These are phyloP conservation scores for Colletotrichum sp. DNA, from an alignment of 2,329 filamentous ascomycete genomes.

Conservation along the genomic window DNA sequence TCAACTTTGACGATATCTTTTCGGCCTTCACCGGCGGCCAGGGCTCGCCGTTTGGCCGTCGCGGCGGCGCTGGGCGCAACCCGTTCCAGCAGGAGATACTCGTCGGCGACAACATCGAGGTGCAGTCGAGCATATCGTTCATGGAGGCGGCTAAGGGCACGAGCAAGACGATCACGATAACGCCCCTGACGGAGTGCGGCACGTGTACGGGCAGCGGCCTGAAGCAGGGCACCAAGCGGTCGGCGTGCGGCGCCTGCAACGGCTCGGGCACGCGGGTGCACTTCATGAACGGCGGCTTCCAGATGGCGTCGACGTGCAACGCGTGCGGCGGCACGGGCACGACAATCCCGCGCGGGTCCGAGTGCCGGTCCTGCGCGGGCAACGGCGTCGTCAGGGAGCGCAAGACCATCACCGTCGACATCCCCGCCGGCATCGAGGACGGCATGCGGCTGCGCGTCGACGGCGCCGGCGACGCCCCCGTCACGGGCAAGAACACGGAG, in stretches of 20 bases:
- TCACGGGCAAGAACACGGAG: constrained; percentile 72
- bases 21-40: constrained; percentile 75
- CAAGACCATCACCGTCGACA: constrained; percentile 86
- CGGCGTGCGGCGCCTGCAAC: constrained; percentile 79
- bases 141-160: constrained; percentile 95
- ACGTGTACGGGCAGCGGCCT: constrained; percentile 85
- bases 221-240: constrained; percentile 78
- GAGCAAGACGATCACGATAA: constrained; percentile 85
- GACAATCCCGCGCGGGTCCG: constrained; percentile 77
- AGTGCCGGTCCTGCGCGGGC: constrained; percentile 81
- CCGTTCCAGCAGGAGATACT: constrained; percentile 81
- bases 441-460: constrained; percentile 89
- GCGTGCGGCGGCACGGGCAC: constrained; percentile 81
- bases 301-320: constrained; percentile 90
- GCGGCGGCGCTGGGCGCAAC: constrained; percentile 51
- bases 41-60: constrained; percentile 58
- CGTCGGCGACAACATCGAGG: constrained; percentile 95
- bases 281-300: constrained; percentile 90
- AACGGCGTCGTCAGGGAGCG: constrained; percentile 84
- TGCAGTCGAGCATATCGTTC: constrained; percentile 91
- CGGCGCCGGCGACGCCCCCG: constrained; percentile 86
- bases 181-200: constrained; percentile 79
- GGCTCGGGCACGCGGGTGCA: constrained; percentile 89
- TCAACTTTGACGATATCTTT: constrained; percentile 97
- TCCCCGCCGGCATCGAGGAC: constrained; percentile 94